phyloP scores from a whole-genome alignment of 176 grass and related monocot species.

The Themeda triandra region DNA sequence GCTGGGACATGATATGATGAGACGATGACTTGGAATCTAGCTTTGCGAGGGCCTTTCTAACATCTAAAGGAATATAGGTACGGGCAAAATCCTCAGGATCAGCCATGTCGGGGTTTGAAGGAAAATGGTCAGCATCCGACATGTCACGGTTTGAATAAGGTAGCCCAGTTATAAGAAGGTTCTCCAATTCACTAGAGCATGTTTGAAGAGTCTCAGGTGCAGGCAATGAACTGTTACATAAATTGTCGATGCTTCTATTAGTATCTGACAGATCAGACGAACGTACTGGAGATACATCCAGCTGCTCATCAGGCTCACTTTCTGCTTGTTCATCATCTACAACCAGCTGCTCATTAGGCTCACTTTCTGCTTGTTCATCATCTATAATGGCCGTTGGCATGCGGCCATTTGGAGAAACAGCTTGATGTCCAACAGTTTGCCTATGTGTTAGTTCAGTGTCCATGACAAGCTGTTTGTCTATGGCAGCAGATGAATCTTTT shows the following conservation, averaged over 20 bases:
- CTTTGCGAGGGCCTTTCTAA: slow-evolving; percentile 29
- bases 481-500: slow-evolving; percentile 29
- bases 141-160: slow-evolving; percentile 13
- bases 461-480: slow-evolving; percentile 6
- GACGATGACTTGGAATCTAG: not conserved
- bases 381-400: not conserved
- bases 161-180: not conserved
- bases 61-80: slow-evolving; percentile 23
- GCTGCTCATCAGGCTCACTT: slow-evolving; percentile 22
- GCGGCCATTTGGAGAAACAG: not conserved
- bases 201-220: not conserved
- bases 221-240: slow-evolving; percentile 13
- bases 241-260: slow-evolving; percentile 12
- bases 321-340: not conserved
- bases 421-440: slow-evolving; percentile 1
- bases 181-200: slow-evolving; percentile 12
- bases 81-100: slow-evolving; percentile 32
- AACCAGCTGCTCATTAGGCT: slow-evolving; percentile 5
- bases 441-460: not conserved
- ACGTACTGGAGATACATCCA: slow-evolving; percentile 13
- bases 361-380: slow-evolving; percentile 13
- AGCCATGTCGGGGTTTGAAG: slow-evolving; percentile 23
- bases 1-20: not conserved
- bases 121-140: slow-evolving; percentile 11
- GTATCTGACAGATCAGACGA: slow-evolving; percentile 9